Percentiles rank a stretch among this genome's conserved stretches.
phyloP scores from a whole-genome alignment of 768 basidiomycete species.

The Naganishia antarctica region DNA sequence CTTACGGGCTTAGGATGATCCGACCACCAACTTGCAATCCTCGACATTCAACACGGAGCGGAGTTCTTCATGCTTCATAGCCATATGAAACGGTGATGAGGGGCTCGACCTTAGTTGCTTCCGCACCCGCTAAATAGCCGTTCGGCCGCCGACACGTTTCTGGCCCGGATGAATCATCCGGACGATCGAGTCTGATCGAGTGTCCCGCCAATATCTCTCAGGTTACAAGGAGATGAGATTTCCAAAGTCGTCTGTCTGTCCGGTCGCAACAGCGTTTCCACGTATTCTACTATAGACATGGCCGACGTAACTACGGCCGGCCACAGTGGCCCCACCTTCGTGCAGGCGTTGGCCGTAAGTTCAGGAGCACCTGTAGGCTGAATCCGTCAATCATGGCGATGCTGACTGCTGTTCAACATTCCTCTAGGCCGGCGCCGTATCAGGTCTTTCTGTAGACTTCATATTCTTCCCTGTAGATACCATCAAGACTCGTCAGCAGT shows the following conservation, averaged over 20 bases:
- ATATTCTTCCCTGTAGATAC: slow-evolving; percentile 97
- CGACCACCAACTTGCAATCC: too few species aligned
- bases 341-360: slow-evolving; percentile 37
- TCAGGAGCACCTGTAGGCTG: too few species aligned
- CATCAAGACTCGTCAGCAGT: slow-evolving; percentile 89
- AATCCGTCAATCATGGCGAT: too few species aligned
- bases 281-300: neutral
- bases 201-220: too few species aligned
- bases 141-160: slow-evolving; percentile 2
- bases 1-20: too few species aligned
- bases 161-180: neutral
- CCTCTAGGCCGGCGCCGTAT: slow-evolving; percentile 66
- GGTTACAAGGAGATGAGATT: too few species aligned
- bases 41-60: too few species aligned
- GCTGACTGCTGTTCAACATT: slow-evolving; percentile 1
- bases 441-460: slow-evolving; percentile 88
- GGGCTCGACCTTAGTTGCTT: too few species aligned
- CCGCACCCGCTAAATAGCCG: too few species aligned
- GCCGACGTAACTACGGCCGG: neutral
- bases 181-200: slow-evolving; percentile 2
- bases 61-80: too few species aligned
- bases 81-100: too few species aligned
- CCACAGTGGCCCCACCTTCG: slow-evolving; percentile 29
- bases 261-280: neutral
- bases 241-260: too few species aligned